Conservation (phyloP, 139 green algal genomes). For the Asterochloris sp. region DNA sequence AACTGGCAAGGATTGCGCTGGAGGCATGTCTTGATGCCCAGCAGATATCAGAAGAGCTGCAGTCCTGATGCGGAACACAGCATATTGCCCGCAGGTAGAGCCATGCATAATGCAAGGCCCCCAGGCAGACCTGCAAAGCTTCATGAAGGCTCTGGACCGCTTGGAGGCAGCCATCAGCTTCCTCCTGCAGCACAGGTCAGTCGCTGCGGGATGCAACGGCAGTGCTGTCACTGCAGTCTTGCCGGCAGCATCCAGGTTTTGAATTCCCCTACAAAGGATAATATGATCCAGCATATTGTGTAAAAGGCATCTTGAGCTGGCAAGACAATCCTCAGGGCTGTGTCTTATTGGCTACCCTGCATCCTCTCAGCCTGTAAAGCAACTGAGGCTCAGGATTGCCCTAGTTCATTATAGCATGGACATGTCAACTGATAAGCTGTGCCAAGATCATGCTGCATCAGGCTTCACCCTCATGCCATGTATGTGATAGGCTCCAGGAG, state of each 20-base stretch:
- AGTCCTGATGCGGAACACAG: not conserved
- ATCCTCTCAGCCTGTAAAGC: too few relatives aligned
- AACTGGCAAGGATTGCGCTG: too few relatives aligned
- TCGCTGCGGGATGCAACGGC: not conserved
- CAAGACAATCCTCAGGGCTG: not conserved
- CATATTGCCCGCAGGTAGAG: conserved; percentile 10
- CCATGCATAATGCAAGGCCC: conserved; percentile 29
- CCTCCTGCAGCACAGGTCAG: conserved; percentile 31
- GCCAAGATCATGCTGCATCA: too few relatives aligned
- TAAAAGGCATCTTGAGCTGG: not conserved
- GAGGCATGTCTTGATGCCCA: too few relatives aligned
- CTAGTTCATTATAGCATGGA: too few relatives aligned
- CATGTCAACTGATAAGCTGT: too few relatives aligned
- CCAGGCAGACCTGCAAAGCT: conserved; percentile 21
- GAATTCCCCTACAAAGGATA: not conserved
- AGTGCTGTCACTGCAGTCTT: not conserved
- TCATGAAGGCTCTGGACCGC: conserved; percentile 21
- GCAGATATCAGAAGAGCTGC: not conserved
- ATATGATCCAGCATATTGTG: not conserved
- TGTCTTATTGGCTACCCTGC: not conserved
- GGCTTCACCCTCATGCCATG: too few relatives aligned
- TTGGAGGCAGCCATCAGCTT: conserved; percentile 33
- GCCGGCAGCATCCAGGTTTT: not conserved
- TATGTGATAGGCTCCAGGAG: too few relatives aligned
- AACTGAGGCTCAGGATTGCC: too few relatives aligned